These are phyloP conservation scores for Phlebiopsis gigantea DNA, from an alignment of 768 basidiomycete species.

Conservation along the genomic window DNA sequence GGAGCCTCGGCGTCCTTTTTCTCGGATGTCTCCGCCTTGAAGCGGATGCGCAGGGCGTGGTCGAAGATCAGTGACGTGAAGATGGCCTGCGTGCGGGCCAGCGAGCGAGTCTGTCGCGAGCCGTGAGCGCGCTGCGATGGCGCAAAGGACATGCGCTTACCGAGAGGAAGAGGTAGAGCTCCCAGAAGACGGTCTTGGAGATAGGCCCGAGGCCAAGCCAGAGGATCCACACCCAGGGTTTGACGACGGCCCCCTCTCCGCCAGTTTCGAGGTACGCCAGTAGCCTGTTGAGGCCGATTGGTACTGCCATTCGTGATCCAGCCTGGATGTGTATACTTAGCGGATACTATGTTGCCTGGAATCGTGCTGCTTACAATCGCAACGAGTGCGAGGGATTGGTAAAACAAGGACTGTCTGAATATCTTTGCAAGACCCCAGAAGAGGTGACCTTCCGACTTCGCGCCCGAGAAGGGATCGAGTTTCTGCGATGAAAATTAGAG, in stretches of 20 bases:
- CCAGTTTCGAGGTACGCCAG: slow-evolving; percentile 44
- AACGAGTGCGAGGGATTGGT: neutral
- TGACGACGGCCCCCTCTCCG: slow-evolving; percentile 41
- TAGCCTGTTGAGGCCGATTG: slow-evolving; percentile 9
- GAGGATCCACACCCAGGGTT: slow-evolving; percentile 68
- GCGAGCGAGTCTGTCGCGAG: slow-evolving; percentile 25
- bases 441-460: slow-evolving; percentile 2
- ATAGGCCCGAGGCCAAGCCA: slow-evolving; percentile 46
- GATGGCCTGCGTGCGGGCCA: slow-evolving; percentile 31
- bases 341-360: too few relatives aligned
- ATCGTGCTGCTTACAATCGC: neutral
- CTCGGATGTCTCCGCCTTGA: slow-evolving; percentile 21
- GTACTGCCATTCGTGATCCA: neutral
- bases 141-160: slow-evolving; percentile 14
- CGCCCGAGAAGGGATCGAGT: slow-evolving; percentile 6
- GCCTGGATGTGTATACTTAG: neutral
- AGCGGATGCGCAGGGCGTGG: slow-evolving; percentile 11
- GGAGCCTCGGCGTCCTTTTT: neutral
- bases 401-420: neutral
- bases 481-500: neutral
- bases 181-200: slow-evolving; percentile 36
- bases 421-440: neutral
- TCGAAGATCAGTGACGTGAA: slow-evolving; percentile 11
- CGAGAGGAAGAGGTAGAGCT: slow-evolving; percentile 45
- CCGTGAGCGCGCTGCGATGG: neutral